These are phyloP conservation scores for Sporothrix globosa DNA, from an alignment of 2,329 filamentous ascomycete genomes.

Conservation along the genomic window DNA sequence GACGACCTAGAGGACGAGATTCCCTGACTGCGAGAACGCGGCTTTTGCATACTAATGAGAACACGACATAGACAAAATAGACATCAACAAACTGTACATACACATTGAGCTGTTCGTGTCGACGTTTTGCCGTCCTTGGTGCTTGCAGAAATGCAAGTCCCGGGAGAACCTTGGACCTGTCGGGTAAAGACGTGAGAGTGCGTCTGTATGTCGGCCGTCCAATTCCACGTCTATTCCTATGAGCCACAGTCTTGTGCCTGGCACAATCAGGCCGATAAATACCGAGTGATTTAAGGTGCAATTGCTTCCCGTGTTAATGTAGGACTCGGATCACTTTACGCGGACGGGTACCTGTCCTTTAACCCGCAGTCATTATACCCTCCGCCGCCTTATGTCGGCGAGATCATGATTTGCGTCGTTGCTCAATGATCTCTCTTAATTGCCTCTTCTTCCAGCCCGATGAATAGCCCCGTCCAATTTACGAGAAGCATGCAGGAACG, in stretches of 20 bases:
- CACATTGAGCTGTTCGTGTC: too few relatives aligned
- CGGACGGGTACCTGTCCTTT: background rate
- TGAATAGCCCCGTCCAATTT: background rate
- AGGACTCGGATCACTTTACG: background rate
- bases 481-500: slow-evolving; percentile 4
- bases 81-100: background rate
- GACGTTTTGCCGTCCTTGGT: too few relatives aligned
- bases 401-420: background rate
- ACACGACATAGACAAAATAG: slow-evolving; percentile 22
- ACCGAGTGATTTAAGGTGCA: background rate
- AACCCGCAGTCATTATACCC: background rate
- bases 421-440: background rate
- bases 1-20: slow-evolving; percentile 46
- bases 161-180: too few relatives aligned
- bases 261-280: slow-evolving; percentile 2
- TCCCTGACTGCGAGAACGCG: slow-evolving; percentile 36
- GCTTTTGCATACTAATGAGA: slow-evolving; percentile 8
- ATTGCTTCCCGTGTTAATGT: background rate
- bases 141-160: too few relatives aligned
- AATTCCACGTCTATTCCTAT: too few relatives aligned
- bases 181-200: too few relatives aligned
- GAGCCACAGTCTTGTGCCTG: background rate
- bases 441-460: background rate
- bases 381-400: background rate
- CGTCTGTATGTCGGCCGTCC: too few relatives aligned